Conservation (phyloP, 306 rosid genomes). For the Vachellia pachyceras region DNA sequence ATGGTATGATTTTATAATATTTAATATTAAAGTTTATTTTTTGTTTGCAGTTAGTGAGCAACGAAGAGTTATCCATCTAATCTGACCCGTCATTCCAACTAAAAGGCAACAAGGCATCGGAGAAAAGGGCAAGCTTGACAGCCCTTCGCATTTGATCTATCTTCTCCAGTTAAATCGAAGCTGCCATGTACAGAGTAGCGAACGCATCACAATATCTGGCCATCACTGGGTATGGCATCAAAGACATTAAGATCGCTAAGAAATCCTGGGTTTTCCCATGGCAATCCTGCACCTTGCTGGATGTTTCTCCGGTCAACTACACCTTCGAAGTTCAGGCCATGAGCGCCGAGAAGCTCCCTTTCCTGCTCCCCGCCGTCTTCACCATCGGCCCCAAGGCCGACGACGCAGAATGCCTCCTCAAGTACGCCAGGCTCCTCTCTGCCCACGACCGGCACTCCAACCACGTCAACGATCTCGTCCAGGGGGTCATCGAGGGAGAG, state of each 20-base stretch:
- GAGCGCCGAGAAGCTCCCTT: constrained; percentile 77
- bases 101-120: too few relatives aligned
- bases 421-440: constrained; percentile 56
- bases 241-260: constrained; percentile 55
- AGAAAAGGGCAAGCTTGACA: too few relatives aligned
- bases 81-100: too few relatives aligned
- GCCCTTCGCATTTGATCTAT: too few relatives aligned
- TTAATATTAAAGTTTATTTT: too few relatives aligned
- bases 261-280: constrained; percentile 60
- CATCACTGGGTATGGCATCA: constrained; percentile 30
- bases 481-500: constrained; percentile 71
- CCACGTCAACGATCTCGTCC: constrained; percentile 62
- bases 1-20: too few relatives aligned
- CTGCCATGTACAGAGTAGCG: constrained; percentile 22
- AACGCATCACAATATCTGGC: constrained; percentile 38
- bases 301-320: constrained; percentile 72
- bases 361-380: constrained; percentile 66
- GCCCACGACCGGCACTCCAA: constrained; percentile 52
- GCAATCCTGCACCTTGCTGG: constrained; percentile 47
- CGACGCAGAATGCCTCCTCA: constrained; percentile 41
- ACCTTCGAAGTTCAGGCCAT: constrained; percentile 79
- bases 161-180: too few relatives aligned
- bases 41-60: too few relatives aligned
- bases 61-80: too few relatives aligned
- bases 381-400: constrained; percentile 65